These are phyloP conservation scores for Aspergillus piperis DNA, from an alignment of 2,329 filamentous ascomycete genomes.

Conservation along the genomic window DNA sequence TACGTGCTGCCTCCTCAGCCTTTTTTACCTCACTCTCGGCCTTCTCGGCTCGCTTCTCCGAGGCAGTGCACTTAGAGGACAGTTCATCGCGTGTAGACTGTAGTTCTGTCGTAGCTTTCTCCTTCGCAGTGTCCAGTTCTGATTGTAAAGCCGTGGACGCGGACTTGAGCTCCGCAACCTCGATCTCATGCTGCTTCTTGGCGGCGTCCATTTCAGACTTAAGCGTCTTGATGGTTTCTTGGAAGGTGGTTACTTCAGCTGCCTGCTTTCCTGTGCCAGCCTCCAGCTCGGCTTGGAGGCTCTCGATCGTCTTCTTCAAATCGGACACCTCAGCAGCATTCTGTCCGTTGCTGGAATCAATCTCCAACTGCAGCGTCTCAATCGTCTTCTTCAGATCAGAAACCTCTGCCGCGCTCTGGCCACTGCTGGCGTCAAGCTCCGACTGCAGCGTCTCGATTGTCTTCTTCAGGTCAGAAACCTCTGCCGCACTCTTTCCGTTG, in stretches of 20 bases:
- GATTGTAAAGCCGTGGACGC: constrained; percentile 60
- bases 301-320: constrained; percentile 47
- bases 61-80: constrained; percentile 41
- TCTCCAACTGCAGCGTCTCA: constrained; percentile 55
- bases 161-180: constrained; percentile 60
- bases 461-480: constrained; percentile 60
- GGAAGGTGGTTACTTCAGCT: constrained; percentile 60
- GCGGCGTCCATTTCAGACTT: constrained; percentile 53
- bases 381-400: constrained; percentile 61
- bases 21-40: constrained; percentile 32
- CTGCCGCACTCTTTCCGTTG: constrained; percentile 52
- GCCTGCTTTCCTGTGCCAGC: constrained; percentile 54
- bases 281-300: constrained; percentile 51
- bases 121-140: constrained; percentile 52
- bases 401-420: constrained; percentile 57
- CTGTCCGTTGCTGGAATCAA: constrained; percentile 35
- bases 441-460: constrained; percentile 61
- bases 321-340: constrained; percentile 62
- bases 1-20: constrained; percentile 43
- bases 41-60: constrained; percentile 55
- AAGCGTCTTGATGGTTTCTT: constrained; percentile 58
- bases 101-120: constrained; percentile 55
- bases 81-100: constrained; percentile 58
- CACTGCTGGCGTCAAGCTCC: constrained; percentile 32
- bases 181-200: constrained; percentile 62